A percentile compares a stretch with the other conserved stretches of the same genome.
Conservation (phyloP, 2,329 filamentous ascomycete genomes). For the Penicillium rolfsii region DNA sequence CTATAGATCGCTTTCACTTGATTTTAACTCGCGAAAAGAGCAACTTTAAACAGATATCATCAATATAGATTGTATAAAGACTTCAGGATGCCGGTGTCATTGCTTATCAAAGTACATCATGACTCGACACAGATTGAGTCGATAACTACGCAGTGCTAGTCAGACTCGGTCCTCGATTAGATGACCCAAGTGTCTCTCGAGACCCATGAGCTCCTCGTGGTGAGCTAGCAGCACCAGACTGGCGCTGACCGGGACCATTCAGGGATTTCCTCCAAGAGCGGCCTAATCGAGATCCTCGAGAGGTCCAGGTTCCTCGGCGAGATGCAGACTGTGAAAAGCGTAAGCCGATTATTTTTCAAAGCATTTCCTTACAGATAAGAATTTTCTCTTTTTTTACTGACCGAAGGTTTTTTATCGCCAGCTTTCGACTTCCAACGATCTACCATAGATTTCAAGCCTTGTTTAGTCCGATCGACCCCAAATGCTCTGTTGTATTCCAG, state of each 20-base stretch:
- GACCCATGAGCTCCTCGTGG: too few relatives aligned
- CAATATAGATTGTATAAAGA: background rate
- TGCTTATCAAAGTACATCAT: background rate
- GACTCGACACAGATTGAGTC: background rate
- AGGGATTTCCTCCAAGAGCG: background rate
- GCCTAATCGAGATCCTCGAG: background rate
- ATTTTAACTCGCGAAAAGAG: too few relatives aligned
- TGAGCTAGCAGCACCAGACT: background rate
- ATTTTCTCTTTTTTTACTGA: background rate
- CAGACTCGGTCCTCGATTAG: background rate
- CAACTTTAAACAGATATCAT: background rate
- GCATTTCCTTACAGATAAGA: background rate
- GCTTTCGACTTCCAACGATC: background rate
- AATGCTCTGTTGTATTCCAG: background rate
- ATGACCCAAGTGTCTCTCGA: background rate
- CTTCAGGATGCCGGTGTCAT: background rate
- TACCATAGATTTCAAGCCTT: background rate
- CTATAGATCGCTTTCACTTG: background rate
- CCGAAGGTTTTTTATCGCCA: background rate
- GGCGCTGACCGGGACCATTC: background rate
- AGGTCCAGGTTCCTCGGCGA: background rate
- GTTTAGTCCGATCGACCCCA: background rate
- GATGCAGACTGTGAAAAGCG: background rate
- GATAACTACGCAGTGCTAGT: background rate
- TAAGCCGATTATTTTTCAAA: background rate